phyloP scores from a whole-genome alignment of 805 yeast species.

The Yarrowia divulgata region DNA sequence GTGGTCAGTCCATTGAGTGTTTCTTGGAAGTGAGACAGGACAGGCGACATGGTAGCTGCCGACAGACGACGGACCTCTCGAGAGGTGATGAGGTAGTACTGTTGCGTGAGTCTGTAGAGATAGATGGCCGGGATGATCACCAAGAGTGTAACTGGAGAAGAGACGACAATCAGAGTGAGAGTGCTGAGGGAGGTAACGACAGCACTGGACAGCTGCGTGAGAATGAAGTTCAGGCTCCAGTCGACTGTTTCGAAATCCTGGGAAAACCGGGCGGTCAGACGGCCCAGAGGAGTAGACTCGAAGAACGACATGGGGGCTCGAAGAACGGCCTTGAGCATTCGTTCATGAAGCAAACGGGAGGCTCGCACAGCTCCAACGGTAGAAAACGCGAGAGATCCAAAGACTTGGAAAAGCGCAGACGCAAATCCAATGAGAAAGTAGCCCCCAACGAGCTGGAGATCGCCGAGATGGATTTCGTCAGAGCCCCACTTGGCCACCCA shows the following conservation, averaged over 20 bases:
- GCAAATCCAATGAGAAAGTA: slow-evolving; percentile 67
- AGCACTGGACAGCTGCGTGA: background rate
- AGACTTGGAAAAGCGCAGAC: slow-evolving; percentile 57
- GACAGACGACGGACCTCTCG: slow-evolving; percentile 91
- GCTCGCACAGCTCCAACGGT: slow-evolving; percentile 43
- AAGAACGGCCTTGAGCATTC: slow-evolving; percentile 74
- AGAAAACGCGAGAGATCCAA: slow-evolving; percentile 61
- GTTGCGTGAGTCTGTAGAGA: slow-evolving; percentile 71
- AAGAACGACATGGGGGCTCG: slow-evolving; percentile 94
- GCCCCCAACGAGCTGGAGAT: slow-evolving; percentile 67
- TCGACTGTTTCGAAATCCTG: slow-evolving; percentile 88
- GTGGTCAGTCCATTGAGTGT: slow-evolving; percentile 90
- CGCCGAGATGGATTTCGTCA: slow-evolving; percentile 8
- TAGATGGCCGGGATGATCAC: slow-evolving; percentile 72
- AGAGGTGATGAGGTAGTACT: slow-evolving; percentile 75
- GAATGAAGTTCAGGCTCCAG: slow-evolving; percentile 70
- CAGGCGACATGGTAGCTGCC: slow-evolving; percentile 88
- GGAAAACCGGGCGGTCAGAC: slow-evolving; percentile 88
- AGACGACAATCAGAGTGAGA: slow-evolving; percentile 65
- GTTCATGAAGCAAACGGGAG: slow-evolving; percentile 60
- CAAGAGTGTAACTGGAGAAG: slow-evolving; percentile 70
- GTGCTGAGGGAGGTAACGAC: slow-evolving; percentile 48
- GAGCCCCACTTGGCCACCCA: slow-evolving; percentile 11
- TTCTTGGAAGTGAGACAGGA: slow-evolving; percentile 96
- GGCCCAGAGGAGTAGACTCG: slow-evolving; percentile 93